Evolutionary conservation across 805 yeast genomes (phyloP), one percentile per base, ranked within the genome.

Genomic region (Candida silvicultrix): DNA sequence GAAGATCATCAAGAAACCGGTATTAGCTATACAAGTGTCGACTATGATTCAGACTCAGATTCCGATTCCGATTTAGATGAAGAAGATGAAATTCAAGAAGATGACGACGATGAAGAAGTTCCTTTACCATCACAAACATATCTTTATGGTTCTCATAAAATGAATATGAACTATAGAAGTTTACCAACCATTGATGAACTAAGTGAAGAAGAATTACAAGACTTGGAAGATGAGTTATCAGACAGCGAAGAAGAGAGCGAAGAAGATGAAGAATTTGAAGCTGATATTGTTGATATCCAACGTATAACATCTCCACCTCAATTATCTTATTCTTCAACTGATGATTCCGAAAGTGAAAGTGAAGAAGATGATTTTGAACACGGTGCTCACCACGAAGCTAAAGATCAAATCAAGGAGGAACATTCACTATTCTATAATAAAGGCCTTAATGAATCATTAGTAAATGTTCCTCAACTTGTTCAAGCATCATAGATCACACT

Each of bases 141-240:
- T 28, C 12, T 28, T 10, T 28, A 28, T 28, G 31, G 31, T 8
- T 28, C 31, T 45, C 14, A 37, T 25, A 10, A 41, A 44, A 38
- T 40, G 41, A 4, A 11, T 22, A 4, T 16, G 14, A 45, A 35
- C 9, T 57, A 52, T 45, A 56, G 58, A 54, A 37, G 46, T n/a
- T 40, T 58, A 47, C 59, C 59, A 36, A 52, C 58, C 10, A 51
- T 54, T 29, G 57, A 54, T 18, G 62, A 58, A 41, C 16, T 51
- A 37, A 29, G 45, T 3, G 59, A 55, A 23, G 43, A 43, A 9
- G 62, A 58, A 16, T 31, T 52, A 16, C 54, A 55, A 7, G 51
- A 50, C 9, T 18, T 53, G 28, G 54, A 48, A 23, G 45, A 40
- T 6, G 42, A 45, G 18, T 43, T 32, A 15, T 45, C 54, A 35